Evolutionary conservation across 257 asterid genomes (phyloP).

Genomic region (Fraxinus excelsior): DNA sequence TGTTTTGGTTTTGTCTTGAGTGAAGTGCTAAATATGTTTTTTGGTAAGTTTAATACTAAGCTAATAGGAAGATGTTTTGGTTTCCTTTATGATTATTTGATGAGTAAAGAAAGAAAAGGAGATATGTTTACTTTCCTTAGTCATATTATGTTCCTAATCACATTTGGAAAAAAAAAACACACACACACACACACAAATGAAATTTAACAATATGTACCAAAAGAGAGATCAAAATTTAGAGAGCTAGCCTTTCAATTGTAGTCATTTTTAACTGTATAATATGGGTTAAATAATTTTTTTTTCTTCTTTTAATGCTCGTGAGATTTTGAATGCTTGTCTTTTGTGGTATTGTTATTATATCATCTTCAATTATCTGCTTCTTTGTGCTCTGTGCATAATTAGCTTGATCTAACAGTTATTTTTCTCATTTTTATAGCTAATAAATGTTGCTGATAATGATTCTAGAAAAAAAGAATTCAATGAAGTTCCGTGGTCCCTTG

Average conservation of each 20-base stretch:
- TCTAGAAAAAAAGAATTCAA: slow-evolving; percentile 70
- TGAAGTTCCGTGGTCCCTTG: slow-evolving; percentile 80
- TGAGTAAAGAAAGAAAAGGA: background rate
- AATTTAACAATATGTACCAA: too few species aligned
- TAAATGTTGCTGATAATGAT: slow-evolving; percentile 43
- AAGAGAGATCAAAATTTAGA: too few species aligned
- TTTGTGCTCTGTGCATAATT: slow-evolving; percentile 1
- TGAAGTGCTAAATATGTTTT: background rate
- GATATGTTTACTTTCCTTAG: background rate
- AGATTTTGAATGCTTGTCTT: slow-evolving; percentile 5
- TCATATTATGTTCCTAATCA: background rate
- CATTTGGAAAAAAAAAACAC: background rate
- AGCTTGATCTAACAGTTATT: slow-evolving; percentile 20
- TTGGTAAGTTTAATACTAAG: background rate
- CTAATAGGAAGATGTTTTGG: background rate
- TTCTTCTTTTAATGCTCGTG: background rate
- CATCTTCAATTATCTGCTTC: background rate
- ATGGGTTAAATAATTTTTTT: background rate
- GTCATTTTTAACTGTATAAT: background rate
- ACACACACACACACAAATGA: too few species aligned
- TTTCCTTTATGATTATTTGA: background rate
- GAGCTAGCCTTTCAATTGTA: too few species aligned
- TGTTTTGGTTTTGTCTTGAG: background rate
- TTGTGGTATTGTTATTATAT: background rate
- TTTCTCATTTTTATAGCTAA: slow-evolving; percentile 43